Conservation (phyloP, 306 rosid genomes). For the Crataegus laevigata region DNA sequence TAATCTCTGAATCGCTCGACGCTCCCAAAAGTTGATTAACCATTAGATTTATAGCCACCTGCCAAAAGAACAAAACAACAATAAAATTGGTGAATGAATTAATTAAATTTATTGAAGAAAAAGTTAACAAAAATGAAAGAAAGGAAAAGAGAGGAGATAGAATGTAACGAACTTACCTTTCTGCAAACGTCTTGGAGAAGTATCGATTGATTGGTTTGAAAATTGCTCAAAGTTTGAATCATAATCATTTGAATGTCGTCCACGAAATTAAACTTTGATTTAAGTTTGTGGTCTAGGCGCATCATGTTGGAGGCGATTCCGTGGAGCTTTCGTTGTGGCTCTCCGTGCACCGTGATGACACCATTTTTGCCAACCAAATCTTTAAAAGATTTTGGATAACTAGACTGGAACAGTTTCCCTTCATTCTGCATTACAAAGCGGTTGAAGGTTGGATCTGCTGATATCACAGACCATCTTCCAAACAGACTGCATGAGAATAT, state of each 20-base stretch:
- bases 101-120: too few species aligned
- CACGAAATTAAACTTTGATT: constrained; percentile 59
- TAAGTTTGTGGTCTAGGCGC: constrained; percentile 42
- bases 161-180: constrained; percentile 36
- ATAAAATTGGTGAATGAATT: too few species aligned
- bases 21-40: constrained; percentile 80
- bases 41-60: constrained; percentile 84
- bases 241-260: constrained; percentile 68
- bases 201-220: constrained; percentile 50
- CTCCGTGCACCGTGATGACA: constrained; percentile 88
- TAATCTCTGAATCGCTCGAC: constrained; percentile 64
- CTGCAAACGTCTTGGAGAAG: constrained; percentile 82
- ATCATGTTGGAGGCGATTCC: constrained; percentile 80
- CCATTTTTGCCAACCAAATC: constrained; percentile 95
- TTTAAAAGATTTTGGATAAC: constrained; percentile 84
- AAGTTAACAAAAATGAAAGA: too few species aligned
- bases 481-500: constrained; percentile 79
- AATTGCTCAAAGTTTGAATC: constrained; percentile 47
- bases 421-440: constrained; percentile 86
- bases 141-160: not conserved
- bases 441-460: constrained; percentile 80
- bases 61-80: not conserved
- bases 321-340: constrained; percentile 78
- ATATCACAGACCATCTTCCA: constrained; percentile 82
- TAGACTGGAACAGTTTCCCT: constrained; percentile 66